phyloP scores from a whole-genome alignment of 2,329 filamentous ascomycete species.

The Botrytis cinerea region DNA sequence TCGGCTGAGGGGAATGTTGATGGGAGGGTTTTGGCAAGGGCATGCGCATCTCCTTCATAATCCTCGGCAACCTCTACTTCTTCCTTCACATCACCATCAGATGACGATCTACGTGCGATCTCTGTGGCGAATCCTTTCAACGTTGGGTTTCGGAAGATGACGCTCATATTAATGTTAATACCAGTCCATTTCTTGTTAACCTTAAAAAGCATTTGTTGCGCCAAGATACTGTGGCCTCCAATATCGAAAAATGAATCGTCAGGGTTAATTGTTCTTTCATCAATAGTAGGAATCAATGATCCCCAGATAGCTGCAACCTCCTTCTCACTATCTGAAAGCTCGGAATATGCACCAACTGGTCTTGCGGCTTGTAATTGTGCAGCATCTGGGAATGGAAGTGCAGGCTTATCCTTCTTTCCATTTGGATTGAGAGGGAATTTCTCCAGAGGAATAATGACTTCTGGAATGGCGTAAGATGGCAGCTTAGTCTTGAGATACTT shows the following conservation, averaged over 20 bases:
- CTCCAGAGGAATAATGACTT: constrained; percentile 70
- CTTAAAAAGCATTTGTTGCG: constrained; percentile 76
- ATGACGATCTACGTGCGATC: constrained; percentile 49
- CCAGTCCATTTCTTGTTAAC: constrained; percentile 62
- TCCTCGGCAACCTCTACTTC: constrained; percentile 50
- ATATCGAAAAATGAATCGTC: constrained; percentile 74
- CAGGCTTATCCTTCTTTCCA: constrained; percentile 79
- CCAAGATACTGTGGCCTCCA: constrained; percentile 78
- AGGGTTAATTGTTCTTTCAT: constrained; percentile 65
- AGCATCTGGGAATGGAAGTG: constrained; percentile 78
- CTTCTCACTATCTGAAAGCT: constrained; percentile 60
- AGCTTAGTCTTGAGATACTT: constrained; percentile 72
- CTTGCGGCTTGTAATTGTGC: constrained; percentile 61
- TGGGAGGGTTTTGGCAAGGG: constrained; percentile 44
- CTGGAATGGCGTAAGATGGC: constrained; percentile 74
- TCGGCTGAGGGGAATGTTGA: constrained; percentile 44
- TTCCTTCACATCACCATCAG: constrained; percentile 33
- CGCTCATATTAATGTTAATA: constrained; percentile 68
- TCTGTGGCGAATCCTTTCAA: constrained; percentile 53
- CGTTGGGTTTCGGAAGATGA: constrained; percentile 69
- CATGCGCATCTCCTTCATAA: constrained; percentile 49
- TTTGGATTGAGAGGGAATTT: constrained; percentile 82
- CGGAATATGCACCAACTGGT: constrained; percentile 48
- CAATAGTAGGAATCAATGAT: constrained; percentile 65
- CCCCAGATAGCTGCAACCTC: constrained; percentile 73